Percentiles rank a stretch among this genome's conserved stretches.
Evolutionary conservation across 1,284 basidiomycete species (phyloP).

Genomic region (Ceratobasidium sp.): DNA sequence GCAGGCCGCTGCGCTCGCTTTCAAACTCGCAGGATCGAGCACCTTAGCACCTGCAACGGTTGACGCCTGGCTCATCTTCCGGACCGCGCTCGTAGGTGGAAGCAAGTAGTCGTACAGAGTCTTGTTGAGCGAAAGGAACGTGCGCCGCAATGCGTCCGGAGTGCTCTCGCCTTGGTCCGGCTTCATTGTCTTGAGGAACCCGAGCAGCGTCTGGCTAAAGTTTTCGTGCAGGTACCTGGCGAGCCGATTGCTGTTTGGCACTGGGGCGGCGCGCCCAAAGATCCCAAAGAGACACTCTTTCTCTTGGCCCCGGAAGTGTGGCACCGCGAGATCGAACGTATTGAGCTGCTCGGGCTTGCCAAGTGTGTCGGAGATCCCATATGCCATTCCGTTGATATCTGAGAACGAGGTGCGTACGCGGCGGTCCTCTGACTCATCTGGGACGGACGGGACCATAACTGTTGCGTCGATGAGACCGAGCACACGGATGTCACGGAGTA

Average conservation of each 20-base stretch:
- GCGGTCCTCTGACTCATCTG: constrained; percentile 91
- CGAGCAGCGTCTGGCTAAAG: constrained; percentile 71
- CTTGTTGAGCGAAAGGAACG: constrained; percentile 88
- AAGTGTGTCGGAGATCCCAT: constrained; percentile 96
- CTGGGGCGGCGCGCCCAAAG: constrained; percentile 82
- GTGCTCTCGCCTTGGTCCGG: constrained; percentile 64
- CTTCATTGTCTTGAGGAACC: constrained; percentile 67
- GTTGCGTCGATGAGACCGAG: constrained; percentile 99
- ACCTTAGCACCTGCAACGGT: constrained; percentile 46
- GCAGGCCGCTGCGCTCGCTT: constrained; percentile 87
- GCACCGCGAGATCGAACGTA: constrained; percentile 94
- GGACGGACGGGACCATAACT: constrained; percentile 82
- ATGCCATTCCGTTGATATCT: constrained; percentile 92
- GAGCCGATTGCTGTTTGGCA: constrained; percentile 58
- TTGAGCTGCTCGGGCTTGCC: constrained; percentile 77
- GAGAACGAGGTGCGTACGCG: constrained; percentile 93
- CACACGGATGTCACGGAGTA: constrained; percentile 81
- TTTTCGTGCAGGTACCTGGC: constrained; percentile 86
- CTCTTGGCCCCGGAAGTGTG: constrained; percentile 79
- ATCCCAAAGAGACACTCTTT: constrained; percentile 96
- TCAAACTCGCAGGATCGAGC: constrained; percentile 54
- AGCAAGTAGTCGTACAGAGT: constrained; percentile 73
- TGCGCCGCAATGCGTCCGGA: constrained; percentile 81
- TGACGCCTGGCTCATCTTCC: constrained; percentile 78
- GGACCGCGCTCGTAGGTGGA: constrained; percentile 48